A percentile compares a stretch with the other conserved stretches of the same genome.
Conservation (phyloP, 192 early-diverging fungal species). For the Coemansia sp. region DNA sequence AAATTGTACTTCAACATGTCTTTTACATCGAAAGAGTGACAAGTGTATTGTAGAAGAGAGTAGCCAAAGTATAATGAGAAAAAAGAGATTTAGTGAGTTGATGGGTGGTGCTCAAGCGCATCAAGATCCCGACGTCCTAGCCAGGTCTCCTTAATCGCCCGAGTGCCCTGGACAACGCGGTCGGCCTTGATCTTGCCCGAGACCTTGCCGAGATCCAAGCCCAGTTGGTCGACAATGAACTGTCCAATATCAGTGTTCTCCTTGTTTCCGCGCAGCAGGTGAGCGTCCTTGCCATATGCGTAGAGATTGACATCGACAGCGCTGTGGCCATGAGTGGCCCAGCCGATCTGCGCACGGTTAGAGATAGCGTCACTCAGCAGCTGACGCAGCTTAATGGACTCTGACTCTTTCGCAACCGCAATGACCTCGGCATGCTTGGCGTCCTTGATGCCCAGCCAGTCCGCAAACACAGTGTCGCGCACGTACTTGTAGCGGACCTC, state of each 20-base stretch:
- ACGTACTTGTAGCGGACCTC: conserved; percentile 43
- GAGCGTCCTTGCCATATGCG: conserved; percentile 69
- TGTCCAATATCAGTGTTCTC: conserved; percentile 88
- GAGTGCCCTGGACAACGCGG: conserved; percentile 34
- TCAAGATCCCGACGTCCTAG: conserved; percentile 52
- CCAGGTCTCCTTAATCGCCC: conserved; percentile 32
- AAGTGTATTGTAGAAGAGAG: neutral
- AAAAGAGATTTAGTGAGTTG: conserved; percentile 16
- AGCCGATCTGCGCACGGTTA: conserved; percentile 65
- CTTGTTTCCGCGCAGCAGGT: conserved; percentile 74
- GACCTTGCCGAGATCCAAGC: conserved; percentile 63
- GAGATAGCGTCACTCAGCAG: conserved; percentile 60
- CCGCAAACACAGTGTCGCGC: conserved; percentile 62
- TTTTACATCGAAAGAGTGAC: no score
- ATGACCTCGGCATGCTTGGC: conserved; percentile 65
- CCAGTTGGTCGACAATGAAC: conserved; percentile 66
- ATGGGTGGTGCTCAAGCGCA: conserved; percentile 42
- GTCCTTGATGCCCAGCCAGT: conserved; percentile 75
- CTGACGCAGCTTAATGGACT: conserved; percentile 52
- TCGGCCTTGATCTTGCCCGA: conserved; percentile 62
- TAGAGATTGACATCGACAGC: conserved; percentile 96
- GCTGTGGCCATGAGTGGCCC: conserved; percentile 92
- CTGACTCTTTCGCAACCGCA: conserved; percentile 40
- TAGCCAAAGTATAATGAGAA: neutral
- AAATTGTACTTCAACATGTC: neutral